Evolutionary conservation across 345 rosid species (phyloP), one percentile per base, ranked within the genome.

Genomic region (Gossypium thurberi): DNA sequence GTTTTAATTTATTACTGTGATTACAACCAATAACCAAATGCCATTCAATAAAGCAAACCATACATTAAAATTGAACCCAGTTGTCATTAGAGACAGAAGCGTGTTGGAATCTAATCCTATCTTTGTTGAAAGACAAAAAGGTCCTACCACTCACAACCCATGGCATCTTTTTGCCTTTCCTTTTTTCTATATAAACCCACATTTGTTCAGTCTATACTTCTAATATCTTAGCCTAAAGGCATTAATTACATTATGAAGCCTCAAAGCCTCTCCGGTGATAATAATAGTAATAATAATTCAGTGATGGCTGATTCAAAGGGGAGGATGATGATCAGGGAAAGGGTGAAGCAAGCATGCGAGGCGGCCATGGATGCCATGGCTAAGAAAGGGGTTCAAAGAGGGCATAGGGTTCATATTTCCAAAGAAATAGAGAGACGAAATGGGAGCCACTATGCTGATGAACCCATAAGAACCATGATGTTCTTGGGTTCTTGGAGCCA

Each of bases 401-500:
- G 33, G 28, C 28, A 59, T 58, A 44, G 47, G 47, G 15, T 28
- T 65, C 20, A 17, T 8, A 23, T 71, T 57, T 68, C 80, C 0
- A 78, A 71, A 52, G 80, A 77, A 64, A 64, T 59, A 0, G 81
- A 78, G 72, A 86, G 84, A 82, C 81, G 86, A 71, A 83, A 69
- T 6, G 56, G 80, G 33, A 77, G 70, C 62, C 55, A 46, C 33
- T 18, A 17, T 0, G 65, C 71, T 1, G 87, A 88, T 71, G 92
- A 88, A 3, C 92, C 88, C 37, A 88, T 88, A 64, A 79, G 92
- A 78, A 82, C 85, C 44, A 79, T 88, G 81, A 86, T 88, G 82
- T 85, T 88, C 83, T 77, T 88, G 79, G 87, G 84, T 6, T 81
- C 90, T 12, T 88, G 92, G 87, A 76, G 83, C 76, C 92, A 86